Base-by-base conservation (phyloP, 768 basidiomycete genomes). In the Coprinopsis sp. region DNA sequence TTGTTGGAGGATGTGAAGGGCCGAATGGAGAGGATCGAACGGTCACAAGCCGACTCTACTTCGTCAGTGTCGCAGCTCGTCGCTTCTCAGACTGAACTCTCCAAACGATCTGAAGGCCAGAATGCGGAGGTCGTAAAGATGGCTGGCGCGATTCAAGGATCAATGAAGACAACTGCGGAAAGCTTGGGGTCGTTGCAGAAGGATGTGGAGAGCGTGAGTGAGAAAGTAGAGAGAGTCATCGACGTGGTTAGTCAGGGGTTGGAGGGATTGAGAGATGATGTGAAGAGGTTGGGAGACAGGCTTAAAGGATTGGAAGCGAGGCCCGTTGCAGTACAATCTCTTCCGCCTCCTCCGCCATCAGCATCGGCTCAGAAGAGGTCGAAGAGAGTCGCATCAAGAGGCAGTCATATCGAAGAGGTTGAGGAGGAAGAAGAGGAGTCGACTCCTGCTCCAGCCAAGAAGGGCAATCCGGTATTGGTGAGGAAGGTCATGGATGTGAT, bases 401-500 rank as follows among this genome's bases (percentile, higher is more conserved):
- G 13, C 27, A 5, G 21, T 8, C 16, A 25, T 16, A 1, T 12
- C 22, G 7, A 16, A 13, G n/a, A 21, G 31, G 29, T 24, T 8
- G 42, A 10, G 10, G 42, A 44, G 29, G 29, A 13, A 44, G 11
- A 19, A n/a, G 30, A n/a, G 8, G 30, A n/a, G 30, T 8, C 34
- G 18, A 37, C 18, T 11, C 13, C 36, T 8, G 27, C 36, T 4
- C 24, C 28, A 19, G 37, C 31, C 16, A 25, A 34, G 36, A 37
- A 47, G 27, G 46, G 28, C n/a, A 25, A 33, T 11, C 13, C 36
- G 16, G 27, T 27, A 7, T 21, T 37, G 25, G 37, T 37, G 14
- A 25, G 29, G 36, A 37, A 47, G 27, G 46, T 38, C n/a, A 25
- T 47, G n/a, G 46, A 47, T 28, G 25, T 47, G 27, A 37, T 47